Evolutionary conservation across 805 yeast genomes (phyloP), one percentile per base, ranked within the genome.

Genomic region (Lachancea sp.): DNA sequence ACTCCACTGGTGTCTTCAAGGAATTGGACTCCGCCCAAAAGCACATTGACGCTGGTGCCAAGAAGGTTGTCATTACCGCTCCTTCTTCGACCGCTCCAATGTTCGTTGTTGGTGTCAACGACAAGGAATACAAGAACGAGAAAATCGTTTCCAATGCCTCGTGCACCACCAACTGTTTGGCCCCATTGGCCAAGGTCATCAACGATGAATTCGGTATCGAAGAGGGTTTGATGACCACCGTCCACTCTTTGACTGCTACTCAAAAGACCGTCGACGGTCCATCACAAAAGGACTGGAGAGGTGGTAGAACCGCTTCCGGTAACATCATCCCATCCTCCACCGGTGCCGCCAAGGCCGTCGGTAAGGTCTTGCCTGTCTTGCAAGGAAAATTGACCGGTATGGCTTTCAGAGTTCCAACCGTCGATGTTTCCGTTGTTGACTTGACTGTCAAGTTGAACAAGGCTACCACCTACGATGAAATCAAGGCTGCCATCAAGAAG

Each of bases 211-310:
- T 75, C 65, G 83, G 82, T 55, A 75, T 78, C 56, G 80, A 77
- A 63, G 84, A 78, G 68, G 84, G 82, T 69, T 73, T 78, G 63
- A 78, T 78, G 84, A 78, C 84, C 69, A 77, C 83, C 48, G 82
- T 77, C 47, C 83, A 78, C 72, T 75, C 83, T 61, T 71, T 76
- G 68, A 78, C 83, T 48, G 83, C 83, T 49, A 75, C 83, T 51
- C 83, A 78, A 67, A 78, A 78, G 72, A 77, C 83, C 49, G 84
- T 78, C 55, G 84, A 78, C 63, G 83, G 83, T 71, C 81, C 83
- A 63, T 78, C 84, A 64, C 81, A 76, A 70, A 78, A 78, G 71
- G 84, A 78, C 71, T 78, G 84, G 84, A 77, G 84, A 75, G 83
- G 83, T 71, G 84, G 83, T 66, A 74, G 84, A 72, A 76, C 83